Base-by-base conservation (phyloP, 768 basidiomycete species). In the Tylopilus rubrobrunneus region DNA sequence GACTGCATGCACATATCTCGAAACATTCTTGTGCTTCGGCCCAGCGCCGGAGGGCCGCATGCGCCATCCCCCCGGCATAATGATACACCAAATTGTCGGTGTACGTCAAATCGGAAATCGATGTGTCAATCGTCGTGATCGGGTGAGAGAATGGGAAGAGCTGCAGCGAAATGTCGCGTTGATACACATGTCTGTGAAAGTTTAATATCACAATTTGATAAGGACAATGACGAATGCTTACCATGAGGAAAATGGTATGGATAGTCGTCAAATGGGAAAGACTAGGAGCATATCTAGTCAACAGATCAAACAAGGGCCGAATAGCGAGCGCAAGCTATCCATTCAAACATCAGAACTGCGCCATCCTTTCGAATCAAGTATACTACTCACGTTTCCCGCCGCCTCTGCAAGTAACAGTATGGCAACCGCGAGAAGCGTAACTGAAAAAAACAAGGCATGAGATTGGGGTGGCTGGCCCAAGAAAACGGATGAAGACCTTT, bases 231-330 rank as follows among this genome's bases (percentile, higher is more conserved):
- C 25, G 39, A n/a, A 52, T 28, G 62, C 82, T 57, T 51, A 86
- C 87, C 53, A 77, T 76, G 34, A 91, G 65, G 61, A 89, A 86
- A 27, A 84, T 70, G 4, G 82, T 75, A 61, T n/a, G n/a, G n/a
- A n/a, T n/a, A n/a, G n/a, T n/a, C n/a, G n/a, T n/a, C n/a, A n/a
- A n/a, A n/a, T n/a, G n/a, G n/a, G n/a, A n/a, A n/a, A n/a, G n/a
- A n/a, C n/a, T n/a, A n/a, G n/a, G n/a, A n/a, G n/a, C n/a, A 60
- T 86, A 92, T 58, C 87, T 81, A 6, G 70, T 70, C 28, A 91
- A 64, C 39, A 95, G 78, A 59, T 78, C 66, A 48, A 71, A 73
- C 1, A 94, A 73, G 0, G 88, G 84, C 40, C 68, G 64, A 31
- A 95, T 71, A 0, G 88, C 82, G 19, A 67, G 60, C 43, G 71